Base-by-base conservation (phyloP, 768 basidiomycete species). In the Tephrocybe sp. region DNA sequence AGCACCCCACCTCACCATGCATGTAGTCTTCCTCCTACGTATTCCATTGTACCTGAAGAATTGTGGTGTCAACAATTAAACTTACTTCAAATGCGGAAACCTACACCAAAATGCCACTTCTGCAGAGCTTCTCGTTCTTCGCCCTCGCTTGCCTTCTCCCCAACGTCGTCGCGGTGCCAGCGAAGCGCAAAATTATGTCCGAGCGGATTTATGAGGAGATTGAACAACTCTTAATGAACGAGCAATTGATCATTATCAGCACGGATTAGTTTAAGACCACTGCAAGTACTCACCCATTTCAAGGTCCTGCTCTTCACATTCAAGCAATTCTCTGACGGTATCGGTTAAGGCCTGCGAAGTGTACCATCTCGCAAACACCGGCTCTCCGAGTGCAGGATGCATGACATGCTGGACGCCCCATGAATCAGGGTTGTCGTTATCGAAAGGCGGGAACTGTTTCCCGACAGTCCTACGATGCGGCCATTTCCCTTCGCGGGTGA, bases 401-500 rank as follows among this genome's bases (percentile, higher is more conserved):
- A 92, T 90, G 37, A 87, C 64, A 53, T 90, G 87, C 56, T 90
- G 89, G 1, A 89, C 81, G 1, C 89, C 89, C 88, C 89, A 90
- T 0, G 84, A 79, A 64, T 91, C 89, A 1, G 80, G 77, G 44
- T 79, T 65, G 13, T 69, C 70, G 26, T 76, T 65, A 44, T 76
- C 82, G 56, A 75, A 90, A 0, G 88, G 89, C 3, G 89, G 87
- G 53, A 90, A 91, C 62, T 89, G 86, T 52, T 83, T 85, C 1
- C 89, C 89, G 15, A 91, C 85, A 0, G 81, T 83, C 28, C 89
- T 78, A 3, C 86, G 73, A 56, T 84, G 73, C 0, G 78, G 69
- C 89, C 88, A 91, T 2, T 62, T 52, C 1, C 86, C 86, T 0
- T 69, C 44, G 4, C 88, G 80, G 0, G 87, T 86, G 24, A 71